A percentile compares a stretch with the other conserved stretches of the same genome.
These are phyloP conservation scores for Chimonanthus salicifolius DNA, from an alignment of 164 flowering plant genomes.

Conservation along the genomic window DNA sequence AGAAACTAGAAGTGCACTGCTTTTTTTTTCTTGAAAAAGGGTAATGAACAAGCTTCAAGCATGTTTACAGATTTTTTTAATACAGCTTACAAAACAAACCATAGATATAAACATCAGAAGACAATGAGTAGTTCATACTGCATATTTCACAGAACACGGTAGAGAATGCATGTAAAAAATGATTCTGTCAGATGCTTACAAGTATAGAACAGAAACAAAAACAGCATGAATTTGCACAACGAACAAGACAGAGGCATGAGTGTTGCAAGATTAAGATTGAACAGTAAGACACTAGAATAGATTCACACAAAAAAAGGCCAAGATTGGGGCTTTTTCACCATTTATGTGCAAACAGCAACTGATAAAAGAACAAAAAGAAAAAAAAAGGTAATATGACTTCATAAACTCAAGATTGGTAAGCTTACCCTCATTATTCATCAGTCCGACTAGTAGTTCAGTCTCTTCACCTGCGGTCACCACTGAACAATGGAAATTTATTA, in stretches of 20 bases:
- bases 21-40: too few species aligned
- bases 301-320: not conserved
- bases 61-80: too few species aligned
- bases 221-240: too few species aligned
- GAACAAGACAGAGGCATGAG: too few species aligned
- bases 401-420: not conserved
- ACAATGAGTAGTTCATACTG: not conserved
- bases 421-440: conserved; percentile 74
- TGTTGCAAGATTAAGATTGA: not conserved
- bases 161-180: too few species aligned
- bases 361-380: too few species aligned
- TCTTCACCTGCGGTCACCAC: conserved; percentile 88
- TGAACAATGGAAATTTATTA: conserved; percentile 22
- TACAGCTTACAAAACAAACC: not conserved
- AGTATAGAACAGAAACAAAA: too few species aligned
- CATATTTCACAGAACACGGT: too few species aligned
- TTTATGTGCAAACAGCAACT: not conserved
- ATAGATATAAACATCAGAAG: not conserved
- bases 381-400: not conserved
- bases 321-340: too few species aligned
- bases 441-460: conserved; percentile 75
- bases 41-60: not conserved
- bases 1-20: not conserved
- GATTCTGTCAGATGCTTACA: too few species aligned
- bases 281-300: not conserved